A percentile compares a stretch with the other conserved stretches of the same genome.
Evolutionary conservation across 2,329 filamentous ascomycete genomes (phyloP).

Genomic region (Sarocladiaceae sp.): DNA sequence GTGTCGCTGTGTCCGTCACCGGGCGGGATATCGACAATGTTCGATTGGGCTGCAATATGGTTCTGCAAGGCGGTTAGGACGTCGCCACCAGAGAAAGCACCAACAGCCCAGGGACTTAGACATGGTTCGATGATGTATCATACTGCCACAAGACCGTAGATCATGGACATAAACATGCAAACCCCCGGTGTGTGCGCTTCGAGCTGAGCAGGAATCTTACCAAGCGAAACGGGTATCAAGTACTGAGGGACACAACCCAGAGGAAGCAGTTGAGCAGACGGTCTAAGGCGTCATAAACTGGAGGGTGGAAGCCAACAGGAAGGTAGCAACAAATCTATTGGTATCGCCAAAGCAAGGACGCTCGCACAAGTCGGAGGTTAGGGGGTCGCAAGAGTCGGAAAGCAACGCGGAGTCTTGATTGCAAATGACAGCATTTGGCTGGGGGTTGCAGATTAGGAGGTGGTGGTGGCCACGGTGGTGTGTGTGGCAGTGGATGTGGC

Average conservation of each 20-base stretch:
- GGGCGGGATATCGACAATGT: constrained; percentile 11
- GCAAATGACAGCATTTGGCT: constrained; percentile 21
- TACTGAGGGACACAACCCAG: background rate
- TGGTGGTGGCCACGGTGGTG: constrained; percentile 6
- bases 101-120: no score
- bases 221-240: constrained; percentile 7
- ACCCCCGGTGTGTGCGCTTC: background rate
- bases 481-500: constrained; percentile 9
- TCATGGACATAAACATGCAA: no score
- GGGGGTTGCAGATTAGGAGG: constrained; percentile 7
- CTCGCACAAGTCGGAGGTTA: constrained; percentile 1
- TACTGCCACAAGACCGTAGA: no score
- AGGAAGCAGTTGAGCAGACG: background rate
- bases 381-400: background rate
- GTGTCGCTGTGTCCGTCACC: constrained; percentile 4
- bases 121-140: no score
- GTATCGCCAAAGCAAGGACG: background rate
- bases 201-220: constrained; percentile 16
- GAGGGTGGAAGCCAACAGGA: background rate
- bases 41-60: constrained; percentile 22
- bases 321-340: constrained; percentile 2
- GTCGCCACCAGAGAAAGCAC: constrained; percentile 15
- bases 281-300: background rate
- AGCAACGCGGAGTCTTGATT: constrained; percentile 17
- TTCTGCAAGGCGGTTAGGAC: constrained; percentile 23